phyloP scores from a whole-genome alignment of 768 basidiomycete genomes.

The Xerocomus spinulosus region DNA sequence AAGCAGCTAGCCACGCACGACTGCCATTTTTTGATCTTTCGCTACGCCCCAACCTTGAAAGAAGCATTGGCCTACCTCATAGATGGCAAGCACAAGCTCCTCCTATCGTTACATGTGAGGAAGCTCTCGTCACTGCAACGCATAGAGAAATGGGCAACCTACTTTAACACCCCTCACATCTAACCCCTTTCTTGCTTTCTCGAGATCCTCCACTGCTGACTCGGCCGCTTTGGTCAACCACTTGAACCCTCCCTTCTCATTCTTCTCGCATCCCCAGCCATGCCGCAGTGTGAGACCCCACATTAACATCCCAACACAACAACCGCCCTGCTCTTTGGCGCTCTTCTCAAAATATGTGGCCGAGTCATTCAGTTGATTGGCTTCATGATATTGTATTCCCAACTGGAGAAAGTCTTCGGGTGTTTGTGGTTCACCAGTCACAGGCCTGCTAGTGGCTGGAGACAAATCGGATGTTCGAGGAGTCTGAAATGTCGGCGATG shows the following conservation, averaged over 20 bases:
- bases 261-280: slow-evolving; percentile 83
- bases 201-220: slow-evolving; percentile 70
- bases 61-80: slow-evolving; percentile 91
- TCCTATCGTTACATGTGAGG: slow-evolving; percentile 35
- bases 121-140: neutral
- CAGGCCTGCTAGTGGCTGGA: slow-evolving; percentile 13
- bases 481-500: slow-evolving; percentile 38
- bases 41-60: slow-evolving; percentile 87
- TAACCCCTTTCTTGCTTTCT: slow-evolving; percentile 50
- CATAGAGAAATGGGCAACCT: slow-evolving; percentile 3
- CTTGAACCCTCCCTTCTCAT: slow-evolving; percentile 73
- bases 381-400: slow-evolving; percentile 75
- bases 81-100: slow-evolving; percentile 83
- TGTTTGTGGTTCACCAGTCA: slow-evolving; percentile 30
- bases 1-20: slow-evolving; percentile 44
- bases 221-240: slow-evolving; percentile 85
- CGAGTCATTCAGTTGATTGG: slow-evolving; percentile 62
- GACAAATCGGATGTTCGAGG: slow-evolving; percentile 15
- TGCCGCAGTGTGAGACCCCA: slow-evolving; percentile 82
- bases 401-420: slow-evolving; percentile 69
- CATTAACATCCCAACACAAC: slow-evolving; percentile 89
- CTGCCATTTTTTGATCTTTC: slow-evolving; percentile 87
- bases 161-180: slow-evolving; percentile 56
- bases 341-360: slow-evolving; percentile 73
- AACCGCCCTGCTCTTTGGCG: slow-evolving; percentile 71